These are phyloP conservation scores for Oldenlandia corymbosa DNA, from an alignment of 257 asterid genomes.

Conservation along the genomic window DNA sequence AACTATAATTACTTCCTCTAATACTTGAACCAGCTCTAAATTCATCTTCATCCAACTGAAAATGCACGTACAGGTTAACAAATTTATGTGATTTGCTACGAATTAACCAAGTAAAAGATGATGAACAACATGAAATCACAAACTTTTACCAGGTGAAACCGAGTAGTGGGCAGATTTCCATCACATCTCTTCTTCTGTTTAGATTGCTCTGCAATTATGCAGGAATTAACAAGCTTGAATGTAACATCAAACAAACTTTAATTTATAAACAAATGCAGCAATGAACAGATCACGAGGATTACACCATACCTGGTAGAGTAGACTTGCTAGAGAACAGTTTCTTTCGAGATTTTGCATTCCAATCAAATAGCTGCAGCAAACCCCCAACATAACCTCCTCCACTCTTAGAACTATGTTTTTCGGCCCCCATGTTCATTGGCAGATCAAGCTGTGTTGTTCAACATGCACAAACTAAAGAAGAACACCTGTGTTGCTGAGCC, in stretches of 20 bases:
- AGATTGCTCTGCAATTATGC: slow-evolving; percentile 49
- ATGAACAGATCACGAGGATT: not conserved
- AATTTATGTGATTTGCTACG: not conserved
- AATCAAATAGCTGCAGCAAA: slow-evolving; percentile 80
- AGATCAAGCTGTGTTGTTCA: slow-evolving; percentile 15
- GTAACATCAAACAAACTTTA: not conserved
- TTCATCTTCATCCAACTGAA: slow-evolving; percentile 63
- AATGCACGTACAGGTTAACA: not conserved
- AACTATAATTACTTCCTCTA: slow-evolving; percentile 64
- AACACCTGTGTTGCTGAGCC: slow-evolving; percentile 8
- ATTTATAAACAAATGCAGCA: not conserved
- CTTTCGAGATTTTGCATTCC: slow-evolving; percentile 88
- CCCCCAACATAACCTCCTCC: slow-evolving; percentile 78
- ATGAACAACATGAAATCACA: not conserved
- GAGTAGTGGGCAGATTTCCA: slow-evolving; percentile 57
- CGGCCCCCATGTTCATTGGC: slow-evolving; percentile 50
- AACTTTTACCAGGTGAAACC: slow-evolving; percentile 44
- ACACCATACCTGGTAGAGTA: slow-evolving; percentile 48
- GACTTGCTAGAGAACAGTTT: slow-evolving; percentile 73
- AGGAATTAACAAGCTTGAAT: slow-evolving; percentile 3
- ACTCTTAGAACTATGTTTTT: slow-evolving; percentile 54
- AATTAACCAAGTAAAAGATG: not conserved
- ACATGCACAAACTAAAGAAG: slow-evolving; percentile 15
- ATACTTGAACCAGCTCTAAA: slow-evolving; percentile 40
- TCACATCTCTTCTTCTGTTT: slow-evolving; percentile 78